phyloP scores from a whole-genome alignment of 352 stramenopile species.

The Elongisporangium undulatum region DNA sequence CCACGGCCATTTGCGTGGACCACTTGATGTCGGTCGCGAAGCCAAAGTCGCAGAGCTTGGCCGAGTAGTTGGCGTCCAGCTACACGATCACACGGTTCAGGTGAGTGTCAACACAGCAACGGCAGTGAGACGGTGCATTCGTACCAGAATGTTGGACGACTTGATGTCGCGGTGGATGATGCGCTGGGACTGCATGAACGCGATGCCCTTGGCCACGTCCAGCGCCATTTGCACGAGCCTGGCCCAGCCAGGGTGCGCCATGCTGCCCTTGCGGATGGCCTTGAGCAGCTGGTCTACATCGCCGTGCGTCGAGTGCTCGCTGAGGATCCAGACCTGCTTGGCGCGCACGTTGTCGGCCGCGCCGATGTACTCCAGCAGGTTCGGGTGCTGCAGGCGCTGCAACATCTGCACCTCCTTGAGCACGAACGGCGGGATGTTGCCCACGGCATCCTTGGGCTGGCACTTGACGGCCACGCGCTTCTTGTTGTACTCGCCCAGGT shows the following conservation, averaged over 20 bases:
- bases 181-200: conserved; percentile 91
- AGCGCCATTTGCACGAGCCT: conserved; percentile 61
- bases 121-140: background rate
- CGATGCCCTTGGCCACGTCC: conserved; percentile 87
- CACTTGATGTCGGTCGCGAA: conserved; percentile 73
- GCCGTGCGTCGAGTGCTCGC: conserved; percentile 71
- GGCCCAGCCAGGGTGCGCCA: conserved; percentile 55
- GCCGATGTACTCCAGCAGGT: conserved; percentile 74
- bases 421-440: conserved; percentile 68
- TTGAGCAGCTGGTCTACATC: conserved; percentile 72
- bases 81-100: conserved; percentile 1
- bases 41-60: conserved; percentile 85
- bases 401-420: conserved; percentile 75
- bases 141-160: conserved; percentile 79
- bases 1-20: conserved; percentile 12
- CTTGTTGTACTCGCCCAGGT: conserved; percentile 63
- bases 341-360: conserved; percentile 61
- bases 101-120: background rate
- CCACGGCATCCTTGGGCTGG: conserved; percentile 73
- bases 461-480: conserved; percentile 82
- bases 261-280: conserved; percentile 37
- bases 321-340: conserved; percentile 82
- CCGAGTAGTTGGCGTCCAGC: conserved; percentile 60
- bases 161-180: conserved; percentile 88
- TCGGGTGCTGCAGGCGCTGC: conserved; percentile 56